A percentile compares a stretch with the other conserved stretches of the same genome.
These are phyloP conservation scores for Acacia concinna DNA, from an alignment of 331 rosid genomes.

Conservation along the genomic window DNA sequence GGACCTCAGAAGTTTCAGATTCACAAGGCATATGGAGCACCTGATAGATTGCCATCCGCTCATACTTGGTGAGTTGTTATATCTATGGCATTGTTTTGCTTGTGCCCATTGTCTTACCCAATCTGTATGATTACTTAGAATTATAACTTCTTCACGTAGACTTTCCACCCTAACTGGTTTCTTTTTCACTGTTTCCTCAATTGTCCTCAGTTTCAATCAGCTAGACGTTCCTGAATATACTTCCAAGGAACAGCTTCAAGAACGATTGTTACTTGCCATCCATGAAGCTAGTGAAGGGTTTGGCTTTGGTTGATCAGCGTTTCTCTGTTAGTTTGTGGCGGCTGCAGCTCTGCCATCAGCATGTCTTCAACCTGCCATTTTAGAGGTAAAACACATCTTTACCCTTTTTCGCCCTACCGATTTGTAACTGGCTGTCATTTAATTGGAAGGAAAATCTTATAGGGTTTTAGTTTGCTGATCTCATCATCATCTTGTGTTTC, in stretches of 20 bases:
- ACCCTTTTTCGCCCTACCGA: neutral
- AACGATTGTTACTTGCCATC: conserved; percentile 92
- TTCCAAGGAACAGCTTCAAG: conserved; percentile 91
- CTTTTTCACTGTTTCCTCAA: neutral
- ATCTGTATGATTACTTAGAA: neutral
- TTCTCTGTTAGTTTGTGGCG: conserved; percentile 28
- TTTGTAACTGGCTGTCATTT: neutral
- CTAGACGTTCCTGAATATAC: conserved; percentile 97
- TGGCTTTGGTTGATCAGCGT: conserved; percentile 71
- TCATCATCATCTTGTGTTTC: neutral
- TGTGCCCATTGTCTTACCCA: neutral
- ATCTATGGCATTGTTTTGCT: neutral
- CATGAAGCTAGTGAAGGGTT: conserved; percentile 99
- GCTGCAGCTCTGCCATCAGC: conserved; percentile 39
- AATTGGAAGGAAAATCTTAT: neutral
- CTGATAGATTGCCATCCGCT: conserved; percentile 95
- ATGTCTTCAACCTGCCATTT: conserved; percentile 43
- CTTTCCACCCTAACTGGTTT: conserved; percentile 23
- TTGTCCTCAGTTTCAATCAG: conserved; percentile 84
- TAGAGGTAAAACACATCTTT: conserved; percentile 43
- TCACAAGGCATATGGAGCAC: conserved; percentile 98
- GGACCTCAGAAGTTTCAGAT: conserved; percentile 99
- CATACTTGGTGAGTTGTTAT: conserved; percentile 84
- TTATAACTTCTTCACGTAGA: neutral
- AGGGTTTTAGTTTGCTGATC: neutral